Evolutionary conservation across 1,284 basidiomycete species (phyloP).

Genomic region (Rhodotorula glutinis): DNA sequence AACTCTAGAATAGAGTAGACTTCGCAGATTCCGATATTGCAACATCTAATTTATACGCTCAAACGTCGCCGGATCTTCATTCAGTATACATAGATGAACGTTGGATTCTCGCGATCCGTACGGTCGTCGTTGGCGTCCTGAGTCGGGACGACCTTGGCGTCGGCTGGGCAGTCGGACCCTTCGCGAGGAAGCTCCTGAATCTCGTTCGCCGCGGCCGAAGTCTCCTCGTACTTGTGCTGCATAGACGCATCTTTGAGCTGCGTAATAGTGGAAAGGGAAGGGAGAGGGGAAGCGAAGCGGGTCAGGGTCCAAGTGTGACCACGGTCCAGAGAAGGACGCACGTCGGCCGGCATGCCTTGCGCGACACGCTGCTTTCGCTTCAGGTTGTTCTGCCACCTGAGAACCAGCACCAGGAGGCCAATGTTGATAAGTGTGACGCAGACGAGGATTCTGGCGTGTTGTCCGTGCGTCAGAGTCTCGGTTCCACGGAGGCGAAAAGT

Average conservation of each 20-base stretch:
- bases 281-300: no score
- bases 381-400: constrained; percentile 44
- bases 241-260: constrained; percentile 43
- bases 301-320: not conserved
- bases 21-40: no score
- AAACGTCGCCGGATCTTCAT: no score
- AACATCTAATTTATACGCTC: no score
- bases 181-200: not conserved
- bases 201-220: not conserved
- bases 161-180: not conserved
- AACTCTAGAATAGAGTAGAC: no score
- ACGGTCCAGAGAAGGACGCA: constrained; percentile 9
- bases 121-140: constrained; percentile 32
- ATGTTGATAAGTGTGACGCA: constrained; percentile 40
- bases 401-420: constrained; percentile 38
- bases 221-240: constrained; percentile 33
- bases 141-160: not conserved
- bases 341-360: constrained; percentile 47
- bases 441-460: constrained; percentile 31
- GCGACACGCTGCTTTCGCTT: constrained; percentile 45
- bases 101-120: constrained; percentile 47
- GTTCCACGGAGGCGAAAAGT: not conserved
- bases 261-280: no score
- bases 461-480: not conserved
- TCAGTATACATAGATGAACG: constrained; percentile 35